Percentiles rank a stretch among this genome's conserved stretches.
Conservation (phyloP, 768 basidiomycete species). For the Boletus sp. region DNA sequence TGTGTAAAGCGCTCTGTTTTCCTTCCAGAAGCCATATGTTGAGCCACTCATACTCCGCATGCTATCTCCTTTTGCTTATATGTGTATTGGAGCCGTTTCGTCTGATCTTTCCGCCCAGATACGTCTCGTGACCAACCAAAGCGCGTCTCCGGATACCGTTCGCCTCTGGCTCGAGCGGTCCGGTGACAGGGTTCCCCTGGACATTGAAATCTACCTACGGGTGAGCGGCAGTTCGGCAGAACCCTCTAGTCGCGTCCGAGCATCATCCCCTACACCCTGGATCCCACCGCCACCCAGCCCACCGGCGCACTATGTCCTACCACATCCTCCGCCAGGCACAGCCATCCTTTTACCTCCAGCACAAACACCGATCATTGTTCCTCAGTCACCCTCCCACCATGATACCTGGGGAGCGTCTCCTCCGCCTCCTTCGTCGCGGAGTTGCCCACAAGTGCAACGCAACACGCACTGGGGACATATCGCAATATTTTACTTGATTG, state of each 20-base stretch:
- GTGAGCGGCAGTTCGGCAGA: slow-evolving; percentile 36
- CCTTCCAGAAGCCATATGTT: background rate
- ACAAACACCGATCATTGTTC: slow-evolving; percentile 45
- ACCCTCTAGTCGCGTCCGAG: slow-evolving; percentile 20
- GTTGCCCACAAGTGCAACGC: slow-evolving; percentile 35
- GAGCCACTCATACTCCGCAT: slow-evolving; percentile 1
- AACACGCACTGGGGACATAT: slow-evolving; percentile 79
- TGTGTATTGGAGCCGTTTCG: background rate
- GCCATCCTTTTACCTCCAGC: slow-evolving; percentile 35
- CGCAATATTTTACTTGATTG: slow-evolving; percentile 71
- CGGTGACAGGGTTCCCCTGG: slow-evolving; percentile 64
- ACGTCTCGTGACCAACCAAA: slow-evolving; percentile 66
- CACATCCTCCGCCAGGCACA: slow-evolving; percentile 25
- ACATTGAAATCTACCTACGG: slow-evolving; percentile 76
- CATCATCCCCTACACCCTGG: slow-evolving; percentile 32
- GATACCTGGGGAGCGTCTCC: slow-evolving; percentile 39
- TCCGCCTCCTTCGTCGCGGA: slow-evolving; percentile 26
- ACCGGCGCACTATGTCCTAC: slow-evolving; percentile 39
- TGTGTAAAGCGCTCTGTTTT: background rate
- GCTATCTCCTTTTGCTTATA: background rate
- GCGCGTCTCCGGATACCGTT: slow-evolving; percentile 71
- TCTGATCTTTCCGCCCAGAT: slow-evolving; percentile 43
- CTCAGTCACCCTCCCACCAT: slow-evolving; percentile 40
- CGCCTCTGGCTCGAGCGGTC: slow-evolving; percentile 83
- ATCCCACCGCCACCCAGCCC: slow-evolving; percentile 30